Base-by-base conservation (phyloP, 805 yeast genomes). In the Yarrowia divulgata region DNA sequence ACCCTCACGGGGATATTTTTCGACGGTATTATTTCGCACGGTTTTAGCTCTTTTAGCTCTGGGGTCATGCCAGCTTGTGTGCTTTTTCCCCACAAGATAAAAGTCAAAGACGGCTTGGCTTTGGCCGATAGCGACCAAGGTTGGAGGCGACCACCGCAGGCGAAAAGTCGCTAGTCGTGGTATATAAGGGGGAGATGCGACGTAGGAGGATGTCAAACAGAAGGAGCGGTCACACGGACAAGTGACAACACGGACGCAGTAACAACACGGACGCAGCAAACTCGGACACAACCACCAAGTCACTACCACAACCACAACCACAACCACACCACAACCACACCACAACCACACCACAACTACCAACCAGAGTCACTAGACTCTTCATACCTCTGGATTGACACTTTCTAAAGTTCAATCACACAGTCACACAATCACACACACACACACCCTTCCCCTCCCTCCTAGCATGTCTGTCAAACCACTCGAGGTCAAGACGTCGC, bases 11-110 rank as follows among this genome's bases (percentile, higher is more conserved):
- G 19, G 39, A 49, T 19, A 49, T 49, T 49, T 19, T 49, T 49
- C 54, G 50, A 12, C 50, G 34, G 37, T 50, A 50, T 50, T 50
- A 50, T 50, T 50, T 52, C 58, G 35, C 43, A n/a, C 29, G 29
- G 29, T 23, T 23, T 23, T 23, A 23, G 7, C 32, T 18, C 5
- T 37, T 37, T 40, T 23, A 54, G 34, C 18, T 34, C n/a, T 34
- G 29, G 29, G 12, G 16, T 45, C 66, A 45, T 45, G 52, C 66
- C 52, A 45, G 52, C 23, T 42, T 55, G 50, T 58, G 64, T 42
- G 64, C 52, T 34, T 45, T 60, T 60, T 60, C 66, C 66, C 66
- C 66, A 60, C 66, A 60, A 58, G 66, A 43, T 60, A 60, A 60
- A 60, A 60, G 52, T 43, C 34, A 12, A 60, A 32, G 14, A 0